Evolutionary conservation across 495 filamentous ascomycete genomes (phyloP).

Genomic region (Pyrenula aspistea): DNA sequence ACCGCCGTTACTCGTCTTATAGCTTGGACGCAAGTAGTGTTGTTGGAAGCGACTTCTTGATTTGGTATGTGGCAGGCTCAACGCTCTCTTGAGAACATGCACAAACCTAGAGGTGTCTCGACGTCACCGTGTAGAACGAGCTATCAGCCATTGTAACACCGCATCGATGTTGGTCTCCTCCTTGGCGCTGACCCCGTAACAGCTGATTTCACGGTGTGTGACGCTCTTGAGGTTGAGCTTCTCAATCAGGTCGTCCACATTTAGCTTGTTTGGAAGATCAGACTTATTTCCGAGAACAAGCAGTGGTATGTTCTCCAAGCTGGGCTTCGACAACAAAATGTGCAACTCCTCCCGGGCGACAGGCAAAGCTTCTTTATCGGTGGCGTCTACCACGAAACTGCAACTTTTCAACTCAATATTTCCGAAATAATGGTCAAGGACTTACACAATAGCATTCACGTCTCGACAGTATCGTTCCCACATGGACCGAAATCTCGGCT

Average conservation of each 20-base stretch:
- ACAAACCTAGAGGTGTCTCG: no score
- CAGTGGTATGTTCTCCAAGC: slow-evolving; percentile 79
- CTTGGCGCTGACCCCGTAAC: slow-evolving; percentile 96
- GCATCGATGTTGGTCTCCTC: slow-evolving; percentile 98
- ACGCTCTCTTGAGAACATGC: no score
- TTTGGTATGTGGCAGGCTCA: no score
- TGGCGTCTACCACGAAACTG: slow-evolving; percentile 89
- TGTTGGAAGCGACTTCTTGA: no score
- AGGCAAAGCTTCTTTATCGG: slow-evolving; percentile 69
- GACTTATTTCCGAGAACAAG: slow-evolving; percentile 98
- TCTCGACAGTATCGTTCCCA: slow-evolving; percentile 98
- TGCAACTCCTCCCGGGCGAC: slow-evolving; percentile 88
- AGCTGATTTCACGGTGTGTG: slow-evolving; percentile 88
- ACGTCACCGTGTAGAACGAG: slow-evolving; percentile 30
- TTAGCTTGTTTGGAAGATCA: slow-evolving; percentile 74
- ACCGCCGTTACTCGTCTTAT: no score
- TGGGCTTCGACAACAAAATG: slow-evolving; percentile 70
- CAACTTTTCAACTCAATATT: slow-evolving; percentile 9
- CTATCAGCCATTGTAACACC: slow-evolving; percentile 93
- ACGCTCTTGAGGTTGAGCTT: slow-evolving; percentile 81
- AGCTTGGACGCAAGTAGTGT: no score
- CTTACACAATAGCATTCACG: slow-evolving; percentile 92
- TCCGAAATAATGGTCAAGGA: background rate
- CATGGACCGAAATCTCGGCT: slow-evolving; percentile 95
- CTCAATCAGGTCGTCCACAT: slow-evolving; percentile 91